A percentile compares a stretch with the other conserved stretches of the same genome.
Evolutionary conservation across 148 eudicot species (phyloP).

Genomic region (Persicaria tinctoria): DNA sequence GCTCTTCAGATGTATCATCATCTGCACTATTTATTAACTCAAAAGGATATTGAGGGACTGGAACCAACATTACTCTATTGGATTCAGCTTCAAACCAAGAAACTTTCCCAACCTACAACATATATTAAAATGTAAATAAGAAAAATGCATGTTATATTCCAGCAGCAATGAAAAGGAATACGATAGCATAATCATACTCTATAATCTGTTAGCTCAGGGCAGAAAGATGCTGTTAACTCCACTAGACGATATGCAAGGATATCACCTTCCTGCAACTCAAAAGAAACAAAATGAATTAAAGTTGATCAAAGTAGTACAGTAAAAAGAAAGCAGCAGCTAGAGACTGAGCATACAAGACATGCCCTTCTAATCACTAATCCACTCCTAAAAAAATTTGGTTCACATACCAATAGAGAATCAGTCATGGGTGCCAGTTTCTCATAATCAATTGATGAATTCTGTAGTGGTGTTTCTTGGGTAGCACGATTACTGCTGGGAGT

Average conservation of each 20-base stretch:
- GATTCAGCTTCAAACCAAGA: slow-evolving; percentile 41
- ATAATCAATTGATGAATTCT: slow-evolving; percentile 28
- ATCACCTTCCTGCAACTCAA: slow-evolving; percentile 62
- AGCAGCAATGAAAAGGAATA: not conserved
- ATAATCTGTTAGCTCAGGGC: slow-evolving; percentile 73
- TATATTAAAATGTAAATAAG: not conserved
- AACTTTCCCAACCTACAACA: slow-evolving; percentile 70
- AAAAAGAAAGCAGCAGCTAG: too few relatives aligned
- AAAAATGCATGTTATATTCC: not conserved
- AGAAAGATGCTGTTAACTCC: slow-evolving; percentile 82
- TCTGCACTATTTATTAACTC: slow-evolving; percentile 30
- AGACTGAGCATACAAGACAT: too few relatives aligned
- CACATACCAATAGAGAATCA: slow-evolving; percentile 50
- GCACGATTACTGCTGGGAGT: not conserved
- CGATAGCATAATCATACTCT: slow-evolving; percentile 25
- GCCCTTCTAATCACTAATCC: too few relatives aligned
- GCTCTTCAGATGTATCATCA: slow-evolving; percentile 37
- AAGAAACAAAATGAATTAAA: not conserved
- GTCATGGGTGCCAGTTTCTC: slow-evolving; percentile 59
- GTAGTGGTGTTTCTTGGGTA: not conserved
- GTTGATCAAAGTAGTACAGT: too few relatives aligned
- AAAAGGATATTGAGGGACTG: slow-evolving; percentile 65
- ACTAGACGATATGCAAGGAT: slow-evolving; percentile 80
- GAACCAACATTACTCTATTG: slow-evolving; percentile 38
- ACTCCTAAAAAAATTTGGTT: too few relatives aligned